These are phyloP conservation scores for Apophysomyces ossiformis DNA, from an alignment of 371 early-diverging fungal species.

Conservation along the genomic window DNA sequence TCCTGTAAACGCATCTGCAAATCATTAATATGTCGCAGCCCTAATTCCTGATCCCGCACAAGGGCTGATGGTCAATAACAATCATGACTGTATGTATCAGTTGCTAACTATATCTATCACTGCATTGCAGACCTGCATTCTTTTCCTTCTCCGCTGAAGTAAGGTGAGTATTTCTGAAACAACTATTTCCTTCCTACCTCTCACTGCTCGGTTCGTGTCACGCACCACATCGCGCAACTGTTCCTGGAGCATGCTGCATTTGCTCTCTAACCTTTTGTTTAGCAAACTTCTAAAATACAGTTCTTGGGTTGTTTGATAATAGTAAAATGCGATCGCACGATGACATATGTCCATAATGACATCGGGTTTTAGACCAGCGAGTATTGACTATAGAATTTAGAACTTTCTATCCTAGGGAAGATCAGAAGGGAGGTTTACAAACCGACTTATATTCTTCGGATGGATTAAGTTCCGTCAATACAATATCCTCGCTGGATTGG, in stretches of 20 bases:
- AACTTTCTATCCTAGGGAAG: background rate
- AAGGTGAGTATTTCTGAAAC: background rate
- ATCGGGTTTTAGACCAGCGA: conserved; percentile 78
- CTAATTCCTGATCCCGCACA: conserved; percentile 58
- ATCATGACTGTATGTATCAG: background rate
- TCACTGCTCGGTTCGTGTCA: conserved; percentile 58
- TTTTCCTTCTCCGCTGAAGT: conserved; percentile 35
- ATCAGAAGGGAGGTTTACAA: background rate
- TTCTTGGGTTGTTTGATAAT: conserved; percentile 78
- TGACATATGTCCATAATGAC: conserved; percentile 77
- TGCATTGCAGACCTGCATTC: conserved; percentile 17
- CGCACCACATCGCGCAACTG: conserved; percentile 50
- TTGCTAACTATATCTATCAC: background rate
- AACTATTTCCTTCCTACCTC: conserved; percentile 37
- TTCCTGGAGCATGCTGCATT: conserved; percentile 48
- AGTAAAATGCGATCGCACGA: conserved; percentile 77
- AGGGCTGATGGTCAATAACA: conserved; percentile 24
- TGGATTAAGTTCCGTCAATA: conserved; percentile 69
- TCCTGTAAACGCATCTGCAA: conserved; percentile 63
- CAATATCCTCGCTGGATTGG: conserved; percentile 66
- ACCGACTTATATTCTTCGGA: conserved; percentile 74
- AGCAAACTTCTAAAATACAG: conserved; percentile 60
- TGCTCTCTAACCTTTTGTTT: conserved; percentile 58
- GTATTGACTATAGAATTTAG: conserved; percentile 56
- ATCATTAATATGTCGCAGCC: conserved; percentile 55